Evolutionary conservation across 768 basidiomycete species (phyloP).

Genomic region (Russula virescens): DNA sequence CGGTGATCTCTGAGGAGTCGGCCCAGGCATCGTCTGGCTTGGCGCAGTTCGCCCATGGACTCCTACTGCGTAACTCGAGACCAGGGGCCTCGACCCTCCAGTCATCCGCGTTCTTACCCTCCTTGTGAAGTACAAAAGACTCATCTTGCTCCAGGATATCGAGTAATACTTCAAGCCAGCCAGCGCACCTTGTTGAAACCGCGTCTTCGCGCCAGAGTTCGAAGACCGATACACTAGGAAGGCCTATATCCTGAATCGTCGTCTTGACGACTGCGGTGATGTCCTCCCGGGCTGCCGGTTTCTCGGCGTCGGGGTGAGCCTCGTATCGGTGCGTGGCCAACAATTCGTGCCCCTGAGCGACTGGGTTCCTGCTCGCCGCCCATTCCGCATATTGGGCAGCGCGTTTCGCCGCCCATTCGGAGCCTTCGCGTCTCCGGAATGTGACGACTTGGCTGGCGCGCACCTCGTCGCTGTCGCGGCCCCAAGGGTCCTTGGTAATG

Average conservation of each 20-base stretch:
- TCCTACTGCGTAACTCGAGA: constrained; percentile 17
- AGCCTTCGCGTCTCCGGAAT: constrained; percentile 47
- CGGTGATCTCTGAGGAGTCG: constrained; percentile 3
- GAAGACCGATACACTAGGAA: constrained; percentile 40
- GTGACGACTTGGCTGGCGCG: constrained; percentile 63
- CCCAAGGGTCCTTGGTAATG: constrained; percentile 61
- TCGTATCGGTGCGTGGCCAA: constrained; percentile 44
- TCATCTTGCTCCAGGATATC: constrained; percentile 37
- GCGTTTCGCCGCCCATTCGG: constrained; percentile 27
- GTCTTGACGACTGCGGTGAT: constrained; percentile 46
- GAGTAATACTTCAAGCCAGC: constrained; percentile 53
- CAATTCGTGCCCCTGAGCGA: constrained; percentile 39
- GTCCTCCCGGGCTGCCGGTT: constrained; percentile 38
- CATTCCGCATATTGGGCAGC: constrained; percentile 30
- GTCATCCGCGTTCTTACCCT: constrained; percentile 22
- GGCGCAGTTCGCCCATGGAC: constrained; percentile 11
- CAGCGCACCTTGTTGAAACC: constrained; percentile 48
- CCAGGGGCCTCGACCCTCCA: constrained; percentile 27
- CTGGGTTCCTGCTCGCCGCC: constrained; percentile 18
- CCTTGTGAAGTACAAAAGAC: constrained; percentile 8
- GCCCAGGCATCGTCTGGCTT: constrained; percentile 12
- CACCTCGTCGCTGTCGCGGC: constrained; percentile 56
- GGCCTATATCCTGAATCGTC: constrained; percentile 51
- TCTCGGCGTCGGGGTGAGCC: constrained; percentile 44
- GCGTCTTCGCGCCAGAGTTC: constrained; percentile 44